Evolutionary conservation across 306 rosid genomes (phyloP), one percentile per base, ranked within the genome.

Genomic region (Clitoria ternatea): DNA sequence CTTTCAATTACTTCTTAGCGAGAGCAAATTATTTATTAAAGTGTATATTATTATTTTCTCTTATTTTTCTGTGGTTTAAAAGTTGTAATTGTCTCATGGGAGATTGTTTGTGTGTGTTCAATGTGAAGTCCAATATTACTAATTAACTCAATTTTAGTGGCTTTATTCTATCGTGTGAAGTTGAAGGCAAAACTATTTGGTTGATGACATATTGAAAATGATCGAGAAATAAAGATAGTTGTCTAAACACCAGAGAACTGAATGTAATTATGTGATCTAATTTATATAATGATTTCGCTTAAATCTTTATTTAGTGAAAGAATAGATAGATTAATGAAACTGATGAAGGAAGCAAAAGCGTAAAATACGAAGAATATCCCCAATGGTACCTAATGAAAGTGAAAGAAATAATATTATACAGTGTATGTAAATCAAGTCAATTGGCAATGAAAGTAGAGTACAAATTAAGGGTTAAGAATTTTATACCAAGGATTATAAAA

Each of bases 251-350:
- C 1, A 27, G 27, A 15, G 42, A 50, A 18, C 12, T 14, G 39
- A 36, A 30, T 15, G 36, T 14, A 52, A 4, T 24, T 7, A 19
- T 33, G n/a, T n/a, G 29, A 39, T 18, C 54, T 29, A 43, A 57
- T 18, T 55, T 56, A 13, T 43, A 42, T 19, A 56, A 43, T 14
- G 7, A 17, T 13, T 20, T 54, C 55, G 11, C 37, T 29, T 14
- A n/a, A 5, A 26, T 15, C 10, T 2, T 55, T 7, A 36, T 67
- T 57, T 24, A 24, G 33, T 8, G 15, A 47, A 15, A 14, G 10
- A 75, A 32, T 75, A 75, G 43, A 32, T 75, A 75, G 43, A 14
- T 49, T 30, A 66, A 52, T 18, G 27, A 42, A 69, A 10, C 6
- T 14, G 55, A 40, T 20, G 29, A 60, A 17, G 63, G 30, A 69